phyloP scores from a whole-genome alignment of 2,329 filamentous ascomycete genomes.

The Ophioceras dolichostomum region DNA sequence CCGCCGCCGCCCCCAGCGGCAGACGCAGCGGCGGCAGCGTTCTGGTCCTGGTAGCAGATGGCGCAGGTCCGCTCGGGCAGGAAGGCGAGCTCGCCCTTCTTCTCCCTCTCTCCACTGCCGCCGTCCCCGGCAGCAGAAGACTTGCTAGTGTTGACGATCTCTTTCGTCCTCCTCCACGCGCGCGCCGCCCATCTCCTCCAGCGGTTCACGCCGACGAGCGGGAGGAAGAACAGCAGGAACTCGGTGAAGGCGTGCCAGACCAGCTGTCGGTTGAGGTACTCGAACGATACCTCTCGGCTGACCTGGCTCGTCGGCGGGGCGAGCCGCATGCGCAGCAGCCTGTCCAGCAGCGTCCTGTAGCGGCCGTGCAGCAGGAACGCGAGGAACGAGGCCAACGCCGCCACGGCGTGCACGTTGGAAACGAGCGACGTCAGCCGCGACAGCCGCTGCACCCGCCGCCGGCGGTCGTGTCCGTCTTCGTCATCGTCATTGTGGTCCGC shows the following conservation, averaged over 20 bases:
- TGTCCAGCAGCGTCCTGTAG: constrained; percentile 83
- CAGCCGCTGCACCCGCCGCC: constrained; percentile 38
- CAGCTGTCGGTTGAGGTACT: constrained; percentile 92
- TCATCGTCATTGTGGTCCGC: constrained; percentile 46
- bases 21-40: constrained; percentile 50
- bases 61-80: constrained; percentile 89
- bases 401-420: constrained; percentile 66
- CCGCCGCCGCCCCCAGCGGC: too few species aligned
- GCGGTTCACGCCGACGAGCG: constrained; percentile 84
- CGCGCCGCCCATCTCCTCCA: constrained; percentile 86
- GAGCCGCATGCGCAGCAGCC: constrained; percentile 71
- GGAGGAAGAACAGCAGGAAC: constrained; percentile 93
- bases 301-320: constrained; percentile 77
- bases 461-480: not conserved
- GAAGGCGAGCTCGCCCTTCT: constrained; percentile 67
- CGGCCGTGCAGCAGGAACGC: constrained; percentile 84
- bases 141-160: constrained; percentile 43
- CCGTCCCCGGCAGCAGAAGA: constrained; percentile 26
- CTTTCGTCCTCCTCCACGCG: constrained; percentile 71
- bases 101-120: constrained; percentile 33
- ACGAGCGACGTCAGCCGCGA: constrained; percentile 56
- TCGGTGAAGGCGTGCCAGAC: constrained; percentile 99
- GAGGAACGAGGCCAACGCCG: constrained; percentile 75
- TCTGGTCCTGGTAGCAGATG: constrained; percentile 94
- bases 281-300: constrained; percentile 86